A percentile compares a stretch with the other conserved stretches of the same genome.
Evolutionary conservation across 805 yeast genomes (phyloP).

Genomic region (Yarrowia sp.): DNA sequence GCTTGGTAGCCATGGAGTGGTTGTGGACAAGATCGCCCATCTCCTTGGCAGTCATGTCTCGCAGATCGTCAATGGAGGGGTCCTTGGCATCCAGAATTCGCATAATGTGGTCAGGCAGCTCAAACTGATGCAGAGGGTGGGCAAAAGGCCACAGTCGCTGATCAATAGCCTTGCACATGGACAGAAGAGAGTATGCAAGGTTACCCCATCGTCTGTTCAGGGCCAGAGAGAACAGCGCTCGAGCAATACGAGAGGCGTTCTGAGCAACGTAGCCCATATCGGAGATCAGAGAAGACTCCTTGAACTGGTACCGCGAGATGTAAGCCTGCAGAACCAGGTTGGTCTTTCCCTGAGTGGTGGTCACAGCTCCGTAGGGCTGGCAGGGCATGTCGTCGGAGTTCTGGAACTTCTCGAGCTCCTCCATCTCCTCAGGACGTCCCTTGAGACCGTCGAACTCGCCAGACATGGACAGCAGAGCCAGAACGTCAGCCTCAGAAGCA

Average conservation of each 20-base stretch:
- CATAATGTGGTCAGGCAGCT: constrained; percentile 60
- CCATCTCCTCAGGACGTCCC: constrained; percentile 80
- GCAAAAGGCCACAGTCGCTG: constrained; percentile 82
- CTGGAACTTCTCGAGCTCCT: constrained; percentile 62
- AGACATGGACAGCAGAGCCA: constrained; percentile 86
- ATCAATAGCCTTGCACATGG: constrained; percentile 84
- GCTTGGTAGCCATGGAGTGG: constrained; percentile 60
- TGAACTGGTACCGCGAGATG: constrained; percentile 69
- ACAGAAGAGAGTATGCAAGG: constrained; percentile 68
- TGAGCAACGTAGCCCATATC: constrained; percentile 95
- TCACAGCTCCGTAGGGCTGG: constrained; percentile 75
- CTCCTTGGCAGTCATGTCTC: constrained; percentile 72
- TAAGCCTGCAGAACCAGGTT: constrained; percentile 84
- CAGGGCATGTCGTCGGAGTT: constrained; percentile 63
- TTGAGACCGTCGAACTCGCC: constrained; percentile 90
- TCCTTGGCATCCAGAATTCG: constrained; percentile 57
- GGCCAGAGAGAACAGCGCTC: constrained; percentile 86
- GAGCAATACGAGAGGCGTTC: constrained; percentile 86
- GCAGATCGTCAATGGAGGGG: constrained; percentile 59
- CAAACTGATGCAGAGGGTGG: constrained; percentile 89
- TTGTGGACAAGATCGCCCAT: constrained; percentile 90
- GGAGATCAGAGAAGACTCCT: constrained; percentile 77
- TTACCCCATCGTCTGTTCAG: constrained; percentile 89
- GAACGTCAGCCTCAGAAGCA: constrained; percentile 88
- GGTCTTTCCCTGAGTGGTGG: constrained; percentile 79